A percentile compares a stretch with the other conserved stretches of the same genome.
phyloP scores from a whole-genome alignment of 1,284 basidiomycete genomes.

The Irpex rosettiformis region DNA sequence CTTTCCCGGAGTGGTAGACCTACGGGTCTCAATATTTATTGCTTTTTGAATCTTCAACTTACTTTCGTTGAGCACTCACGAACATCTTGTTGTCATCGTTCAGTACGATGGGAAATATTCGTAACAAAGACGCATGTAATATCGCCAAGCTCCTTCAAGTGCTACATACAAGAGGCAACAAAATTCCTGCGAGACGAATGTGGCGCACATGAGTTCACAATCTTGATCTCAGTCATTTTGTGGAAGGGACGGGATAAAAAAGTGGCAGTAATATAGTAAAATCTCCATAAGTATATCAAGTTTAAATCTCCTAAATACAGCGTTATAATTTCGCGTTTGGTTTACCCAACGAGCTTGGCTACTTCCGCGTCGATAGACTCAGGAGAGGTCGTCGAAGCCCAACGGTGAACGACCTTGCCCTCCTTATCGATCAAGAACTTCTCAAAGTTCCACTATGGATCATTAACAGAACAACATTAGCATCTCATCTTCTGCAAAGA shows the following conservation, averaged over 20 bases:
- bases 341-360: conserved; percentile 38
- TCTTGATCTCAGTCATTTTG: too few relatives aligned
- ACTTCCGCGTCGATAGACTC: conserved; percentile 63
- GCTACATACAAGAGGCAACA: too few relatives aligned
- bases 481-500: background rate
- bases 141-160: too few relatives aligned
- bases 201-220: too few relatives aligned
- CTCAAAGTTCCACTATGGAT: conserved; percentile 73
- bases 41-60: background rate
- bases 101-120: too few relatives aligned
- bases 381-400: conserved; percentile 79
- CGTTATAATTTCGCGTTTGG: conserved; percentile 4
- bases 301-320: background rate
- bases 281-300: background rate
- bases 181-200: too few relatives aligned
- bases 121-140: too few relatives aligned
- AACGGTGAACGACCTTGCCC: conserved; percentile 74
- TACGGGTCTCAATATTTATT: conserved; percentile 19
- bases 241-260: too few relatives aligned
- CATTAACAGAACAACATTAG: background rate
- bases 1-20: conserved; percentile 19
- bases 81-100: too few relatives aligned
- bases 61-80: too few relatives aligned
- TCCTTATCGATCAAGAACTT: conserved; percentile 71
- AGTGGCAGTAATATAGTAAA: background rate